Conservation (phyloP, 495 filamentous ascomycete genomes). For the Talaromyces adpressus region DNA sequence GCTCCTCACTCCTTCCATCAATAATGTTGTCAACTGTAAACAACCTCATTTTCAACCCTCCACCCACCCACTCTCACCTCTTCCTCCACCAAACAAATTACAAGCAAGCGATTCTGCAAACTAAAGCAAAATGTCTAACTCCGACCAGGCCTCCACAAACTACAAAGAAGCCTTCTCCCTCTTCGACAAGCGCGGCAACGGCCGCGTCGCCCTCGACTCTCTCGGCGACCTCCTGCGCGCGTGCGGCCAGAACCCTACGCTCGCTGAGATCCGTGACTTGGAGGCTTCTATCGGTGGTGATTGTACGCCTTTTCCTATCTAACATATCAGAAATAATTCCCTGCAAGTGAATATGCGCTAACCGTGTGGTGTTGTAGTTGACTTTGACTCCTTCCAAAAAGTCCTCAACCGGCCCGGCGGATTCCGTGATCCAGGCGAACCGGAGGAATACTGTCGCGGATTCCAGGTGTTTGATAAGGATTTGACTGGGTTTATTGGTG, state of each 20-base stretch:
- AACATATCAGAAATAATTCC: background rate
- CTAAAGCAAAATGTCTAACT: conserved; percentile 14
- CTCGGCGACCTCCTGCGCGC: conserved; percentile 92
- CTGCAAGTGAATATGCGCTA: background rate
- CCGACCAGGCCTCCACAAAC: conserved; percentile 87
- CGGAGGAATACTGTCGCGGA: conserved; percentile 93
- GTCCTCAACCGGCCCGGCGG: conserved; percentile 95
- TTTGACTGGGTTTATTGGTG: conserved; percentile 93
- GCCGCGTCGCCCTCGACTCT: conserved; percentile 75
- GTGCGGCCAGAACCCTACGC: conserved; percentile 94
- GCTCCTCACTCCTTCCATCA: background rate
- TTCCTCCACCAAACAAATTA: background rate
- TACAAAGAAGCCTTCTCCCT: conserved; percentile 99
- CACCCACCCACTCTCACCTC: background rate
- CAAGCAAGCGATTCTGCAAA: background rate
- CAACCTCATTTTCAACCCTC: conserved; percentile 5
- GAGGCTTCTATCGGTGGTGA: conserved; percentile 83
- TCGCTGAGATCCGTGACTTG: conserved; percentile 83
- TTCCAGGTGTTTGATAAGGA: conserved; percentile 99
- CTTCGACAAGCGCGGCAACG: conserved; percentile 96
- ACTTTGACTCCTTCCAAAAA: conserved; percentile 94
- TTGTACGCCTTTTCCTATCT: conserved; percentile 50
- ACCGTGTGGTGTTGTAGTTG: conserved; percentile 54
- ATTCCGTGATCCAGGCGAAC: conserved; percentile 95
- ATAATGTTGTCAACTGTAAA: background rate